Evolutionary conservation across 1,139 yeast species (phyloP).

Genomic region (Nadsonia starkeyi-henricii): DNA sequence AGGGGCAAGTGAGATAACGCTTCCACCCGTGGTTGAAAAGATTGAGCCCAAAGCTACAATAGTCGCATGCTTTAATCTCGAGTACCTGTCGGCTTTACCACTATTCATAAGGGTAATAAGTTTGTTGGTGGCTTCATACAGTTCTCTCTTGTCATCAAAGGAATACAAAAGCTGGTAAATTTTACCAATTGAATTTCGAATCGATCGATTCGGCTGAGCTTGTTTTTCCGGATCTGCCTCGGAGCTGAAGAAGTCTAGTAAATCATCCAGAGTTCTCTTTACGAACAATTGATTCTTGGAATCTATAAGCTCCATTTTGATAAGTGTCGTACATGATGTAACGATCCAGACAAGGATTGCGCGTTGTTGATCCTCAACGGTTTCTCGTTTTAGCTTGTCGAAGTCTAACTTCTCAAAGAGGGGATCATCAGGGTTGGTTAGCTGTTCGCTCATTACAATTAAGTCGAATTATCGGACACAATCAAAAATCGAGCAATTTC

Average conservation of each 20-base stretch:
- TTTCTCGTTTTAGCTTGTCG: not conserved
- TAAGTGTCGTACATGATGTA: not conserved
- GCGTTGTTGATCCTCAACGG: not conserved
- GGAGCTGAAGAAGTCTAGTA: not conserved
- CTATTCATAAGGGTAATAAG: conserved; percentile 15
- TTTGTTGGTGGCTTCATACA: conserved; percentile 21
- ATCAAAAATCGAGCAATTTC: too few species aligned
- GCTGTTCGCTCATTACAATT: too few species aligned
- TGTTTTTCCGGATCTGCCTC: not conserved
- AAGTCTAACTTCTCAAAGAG: not conserved
- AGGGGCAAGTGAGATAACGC: conserved; percentile 22
- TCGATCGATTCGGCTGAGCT: conserved; percentile 5
- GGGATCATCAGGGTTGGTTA: too few species aligned
- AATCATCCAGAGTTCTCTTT: not conserved
- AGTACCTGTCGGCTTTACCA: conserved; percentile 19
- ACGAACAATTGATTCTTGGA: not conserved
- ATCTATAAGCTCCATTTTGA: not conserved
- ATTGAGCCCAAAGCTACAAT: conserved; percentile 15
- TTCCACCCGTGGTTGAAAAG: conserved; percentile 16
- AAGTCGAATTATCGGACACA: too few species aligned
- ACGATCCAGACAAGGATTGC: not conserved
- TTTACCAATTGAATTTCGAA: conserved; percentile 14
- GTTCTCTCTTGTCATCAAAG: conserved; percentile 10
- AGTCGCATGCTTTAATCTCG: conserved; percentile 17
- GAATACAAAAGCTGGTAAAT: conserved; percentile 13